Evolutionary conservation across 163 green algal species (phyloP).

Genomic region (Scenedesmus sp.): DNA sequence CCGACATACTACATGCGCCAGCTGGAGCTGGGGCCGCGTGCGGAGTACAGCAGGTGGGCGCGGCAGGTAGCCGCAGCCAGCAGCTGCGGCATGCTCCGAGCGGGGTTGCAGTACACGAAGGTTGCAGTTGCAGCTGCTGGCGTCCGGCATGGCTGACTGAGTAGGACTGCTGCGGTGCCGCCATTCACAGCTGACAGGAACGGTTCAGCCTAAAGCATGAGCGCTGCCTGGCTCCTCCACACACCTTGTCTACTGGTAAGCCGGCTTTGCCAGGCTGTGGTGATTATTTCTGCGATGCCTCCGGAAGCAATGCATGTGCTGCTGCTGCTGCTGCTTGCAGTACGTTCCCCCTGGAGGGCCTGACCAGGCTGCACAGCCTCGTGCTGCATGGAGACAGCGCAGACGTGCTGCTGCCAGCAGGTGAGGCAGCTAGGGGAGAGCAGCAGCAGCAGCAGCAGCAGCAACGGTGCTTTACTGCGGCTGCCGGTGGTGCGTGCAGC

Average conservation of each 20-base stretch:
- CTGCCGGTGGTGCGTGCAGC: background rate
- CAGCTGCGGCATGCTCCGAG: too few relatives aligned
- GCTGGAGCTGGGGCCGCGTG: constrained; percentile 25
- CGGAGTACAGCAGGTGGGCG: constrained; percentile 15
- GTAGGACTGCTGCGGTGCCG: too few relatives aligned
- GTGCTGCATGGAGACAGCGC: constrained; percentile 24
- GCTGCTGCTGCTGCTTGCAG: background rate
- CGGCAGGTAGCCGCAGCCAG: too few relatives aligned
- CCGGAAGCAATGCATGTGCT: background rate
- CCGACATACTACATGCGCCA: background rate
- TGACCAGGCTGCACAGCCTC: constrained; percentile 26
- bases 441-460: background rate
- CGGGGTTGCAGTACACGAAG: too few relatives aligned
- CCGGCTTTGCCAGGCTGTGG: too few relatives aligned
- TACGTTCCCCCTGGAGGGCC: constrained; percentile 25
- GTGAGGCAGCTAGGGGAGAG: background rate
- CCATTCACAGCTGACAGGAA: too few relatives aligned
- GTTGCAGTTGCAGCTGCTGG: too few relatives aligned
- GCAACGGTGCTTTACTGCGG: background rate
- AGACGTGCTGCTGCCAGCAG: constrained; percentile 21
- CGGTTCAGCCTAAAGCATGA: too few relatives aligned
- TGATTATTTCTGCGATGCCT: background rate
- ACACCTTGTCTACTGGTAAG: too few relatives aligned
- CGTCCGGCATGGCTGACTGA: too few relatives aligned
- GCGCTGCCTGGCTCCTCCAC: too few relatives aligned